Conservation (phyloP, 169 alveolate genomes). For the Theileria sp. region DNA sequence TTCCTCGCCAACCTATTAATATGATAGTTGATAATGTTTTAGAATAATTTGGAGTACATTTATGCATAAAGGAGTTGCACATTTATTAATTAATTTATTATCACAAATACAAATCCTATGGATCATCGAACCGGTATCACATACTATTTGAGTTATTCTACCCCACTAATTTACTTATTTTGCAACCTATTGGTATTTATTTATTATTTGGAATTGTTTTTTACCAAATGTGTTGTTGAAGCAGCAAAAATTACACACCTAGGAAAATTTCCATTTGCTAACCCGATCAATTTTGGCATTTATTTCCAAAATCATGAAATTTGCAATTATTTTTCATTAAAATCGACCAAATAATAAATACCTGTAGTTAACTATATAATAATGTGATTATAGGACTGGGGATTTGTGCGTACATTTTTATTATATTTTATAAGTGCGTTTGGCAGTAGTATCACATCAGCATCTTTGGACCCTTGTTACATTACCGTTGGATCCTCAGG, state of each 20-base stretch:
- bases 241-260: not conserved
- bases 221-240: no score
- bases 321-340: not conserved
- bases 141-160: not conserved
- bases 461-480: conserved; percentile 84
- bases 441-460: conserved; percentile 80
- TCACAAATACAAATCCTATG: conserved; percentile 82
- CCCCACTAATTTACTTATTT: not conserved
- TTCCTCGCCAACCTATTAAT: no score
- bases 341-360: not conserved
- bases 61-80: conserved; percentile 84
- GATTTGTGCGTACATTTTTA: conserved; percentile 76
- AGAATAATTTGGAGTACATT: conserved; percentile 80
- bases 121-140: conserved; percentile 84
- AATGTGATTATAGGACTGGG: conserved; percentile 86
- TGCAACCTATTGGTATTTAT: no score
- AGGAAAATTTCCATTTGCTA: not conserved
- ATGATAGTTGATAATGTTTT: not conserved
- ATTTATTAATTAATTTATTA: conserved; percentile 75
- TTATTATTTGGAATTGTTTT: no score
- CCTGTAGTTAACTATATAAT: no score
- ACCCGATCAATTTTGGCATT: not conserved
- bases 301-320: not conserved
- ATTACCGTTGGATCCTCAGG: conserved; percentile 88
- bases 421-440: conserved; percentile 77